Conservation (phyloP, 768 basidiomycete species). For the Gyrodon lividus region DNA sequence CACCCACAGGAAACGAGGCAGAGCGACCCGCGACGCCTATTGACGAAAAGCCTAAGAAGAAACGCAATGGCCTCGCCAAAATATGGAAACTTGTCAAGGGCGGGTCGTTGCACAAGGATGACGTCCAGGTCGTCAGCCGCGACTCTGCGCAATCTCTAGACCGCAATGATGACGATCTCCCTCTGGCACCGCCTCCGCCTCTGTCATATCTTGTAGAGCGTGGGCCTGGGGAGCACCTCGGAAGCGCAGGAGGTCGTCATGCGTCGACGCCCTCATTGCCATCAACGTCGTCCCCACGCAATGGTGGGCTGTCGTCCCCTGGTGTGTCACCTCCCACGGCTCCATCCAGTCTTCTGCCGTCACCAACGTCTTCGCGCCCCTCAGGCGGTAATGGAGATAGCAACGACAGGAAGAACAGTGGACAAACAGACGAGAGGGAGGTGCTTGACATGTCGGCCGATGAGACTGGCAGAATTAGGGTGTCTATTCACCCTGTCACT, state of each 20-base stretch:
- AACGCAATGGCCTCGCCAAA: conserved; percentile 73
- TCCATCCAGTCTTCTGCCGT: conserved; percentile 72
- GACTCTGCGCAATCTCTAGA: conserved; percentile 40
- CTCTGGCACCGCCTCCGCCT: conserved; percentile 87
- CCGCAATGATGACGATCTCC: conserved; percentile 62
- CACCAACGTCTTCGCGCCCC: conserved; percentile 70
- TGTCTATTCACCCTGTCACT: conserved; percentile 48
- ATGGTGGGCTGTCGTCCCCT: conserved; percentile 49
- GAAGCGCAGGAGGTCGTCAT: conserved; percentile 46
- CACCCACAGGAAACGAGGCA: conserved; percentile 37
- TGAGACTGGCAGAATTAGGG: conserved; percentile 37
- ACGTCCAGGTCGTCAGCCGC: conserved; percentile 23
- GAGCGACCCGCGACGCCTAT: conserved; percentile 19
- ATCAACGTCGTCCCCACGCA: conserved; percentile 56
- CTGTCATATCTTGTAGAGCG: conserved; percentile 78
- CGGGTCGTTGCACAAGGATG: conserved; percentile 45
- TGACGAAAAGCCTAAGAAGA: conserved; percentile 66
- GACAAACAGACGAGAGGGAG: conserved; percentile 45
- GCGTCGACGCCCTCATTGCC: conserved; percentile 70
- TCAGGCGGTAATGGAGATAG: conserved; percentile 57
- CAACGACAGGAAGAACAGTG: conserved; percentile 41
- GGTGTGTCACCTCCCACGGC: conserved; percentile 75
- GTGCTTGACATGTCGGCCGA: conserved; percentile 28
- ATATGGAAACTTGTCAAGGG: conserved; percentile 79
- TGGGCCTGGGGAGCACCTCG: conserved; percentile 53